phyloP scores from a whole-genome alignment of 1,284 basidiomycete species.

The Peniophora sp. region DNA sequence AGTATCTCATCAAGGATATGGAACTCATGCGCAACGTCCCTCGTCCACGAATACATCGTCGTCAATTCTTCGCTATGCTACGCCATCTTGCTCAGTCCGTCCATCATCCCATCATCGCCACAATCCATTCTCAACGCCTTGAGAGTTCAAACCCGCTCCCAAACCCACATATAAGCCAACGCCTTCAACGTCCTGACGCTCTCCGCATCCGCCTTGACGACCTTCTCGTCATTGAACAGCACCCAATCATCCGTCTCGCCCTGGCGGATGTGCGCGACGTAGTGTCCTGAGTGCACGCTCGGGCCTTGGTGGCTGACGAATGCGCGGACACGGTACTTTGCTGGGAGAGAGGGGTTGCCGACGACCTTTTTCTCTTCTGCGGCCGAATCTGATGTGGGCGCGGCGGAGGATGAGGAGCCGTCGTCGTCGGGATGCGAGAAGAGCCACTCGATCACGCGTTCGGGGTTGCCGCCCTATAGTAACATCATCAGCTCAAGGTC shows the following conservation, averaged over 20 bases:
- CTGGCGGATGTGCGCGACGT: constrained; percentile 73
- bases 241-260: constrained; percentile 61
- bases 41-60: no score
- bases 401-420: no score
- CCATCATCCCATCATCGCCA: no score
- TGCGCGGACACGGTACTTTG: constrained; percentile 75
- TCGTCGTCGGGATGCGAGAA: constrained; percentile 89
- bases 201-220: constrained; percentile 76
- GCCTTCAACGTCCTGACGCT: constrained; percentile 68
- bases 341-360: constrained; percentile 61
- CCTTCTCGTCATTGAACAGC: constrained; percentile 94
- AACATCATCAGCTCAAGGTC: no score
- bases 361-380: constrained; percentile 23
- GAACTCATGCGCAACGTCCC: no score
- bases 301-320: constrained; percentile 98
- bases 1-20: no score
- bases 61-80: no score
- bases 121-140: no score
- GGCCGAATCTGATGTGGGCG: constrained; percentile 19
- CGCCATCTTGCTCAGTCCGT: no score
- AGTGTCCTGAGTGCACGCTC: constrained; percentile 92
- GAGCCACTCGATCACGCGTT: constrained; percentile 94
- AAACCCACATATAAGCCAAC: constrained; percentile 86
- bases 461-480: constrained; percentile 67
- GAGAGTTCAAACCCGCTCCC: constrained; percentile 52